These are phyloP conservation scores for Boletus vinaceobasis DNA, from an alignment of 768 basidiomycete genomes.

Conservation along the genomic window DNA sequence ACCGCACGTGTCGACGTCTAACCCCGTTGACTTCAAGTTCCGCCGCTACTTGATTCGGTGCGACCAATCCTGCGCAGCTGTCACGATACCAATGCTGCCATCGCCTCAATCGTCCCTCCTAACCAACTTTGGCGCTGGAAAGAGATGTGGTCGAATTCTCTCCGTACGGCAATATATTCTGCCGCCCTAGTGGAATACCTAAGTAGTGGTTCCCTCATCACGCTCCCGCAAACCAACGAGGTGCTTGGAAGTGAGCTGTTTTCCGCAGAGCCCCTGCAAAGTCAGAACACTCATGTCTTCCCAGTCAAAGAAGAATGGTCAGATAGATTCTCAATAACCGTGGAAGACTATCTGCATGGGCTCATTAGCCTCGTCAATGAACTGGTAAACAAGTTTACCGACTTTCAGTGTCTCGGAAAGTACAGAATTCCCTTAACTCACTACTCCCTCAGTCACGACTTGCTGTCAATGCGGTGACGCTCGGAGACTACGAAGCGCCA, in stretches of 20 bases:
- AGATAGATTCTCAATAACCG: slow-evolving; percentile 57
- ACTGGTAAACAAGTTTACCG: slow-evolving; percentile 46
- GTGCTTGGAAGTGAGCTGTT: slow-evolving; percentile 62
- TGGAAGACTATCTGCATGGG: slow-evolving; percentile 81
- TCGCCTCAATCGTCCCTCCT: slow-evolving; percentile 61
- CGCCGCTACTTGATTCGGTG: slow-evolving; percentile 54
- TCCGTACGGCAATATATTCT: slow-evolving; percentile 64
- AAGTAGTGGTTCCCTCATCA: slow-evolving; percentile 52
- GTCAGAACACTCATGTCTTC: slow-evolving; percentile 4
- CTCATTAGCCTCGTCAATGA: slow-evolving; percentile 78
- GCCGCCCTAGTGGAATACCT: slow-evolving; percentile 67
- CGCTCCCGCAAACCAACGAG: slow-evolving; percentile 49
- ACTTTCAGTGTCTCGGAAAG: background rate
- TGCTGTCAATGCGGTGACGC: slow-evolving; percentile 77
- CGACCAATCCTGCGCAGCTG: slow-evolving; percentile 56
- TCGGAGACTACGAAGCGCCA: slow-evolving; percentile 77
- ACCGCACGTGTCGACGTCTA: slow-evolving; percentile 7
- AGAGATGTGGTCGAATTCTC: slow-evolving; percentile 73
- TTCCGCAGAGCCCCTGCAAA: background rate
- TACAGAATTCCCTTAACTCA: slow-evolving; percentile 5
- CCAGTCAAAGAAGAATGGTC: slow-evolving; percentile 70
- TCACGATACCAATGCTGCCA: slow-evolving; percentile 42
- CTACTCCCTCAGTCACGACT: slow-evolving; percentile 57
- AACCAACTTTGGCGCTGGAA: slow-evolving; percentile 85
- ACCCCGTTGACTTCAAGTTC: slow-evolving; percentile 42